These are phyloP conservation scores for Ustanciosporium gigantosporum DNA, from an alignment of 1,284 basidiomycete genomes.

Conservation along the genomic window DNA sequence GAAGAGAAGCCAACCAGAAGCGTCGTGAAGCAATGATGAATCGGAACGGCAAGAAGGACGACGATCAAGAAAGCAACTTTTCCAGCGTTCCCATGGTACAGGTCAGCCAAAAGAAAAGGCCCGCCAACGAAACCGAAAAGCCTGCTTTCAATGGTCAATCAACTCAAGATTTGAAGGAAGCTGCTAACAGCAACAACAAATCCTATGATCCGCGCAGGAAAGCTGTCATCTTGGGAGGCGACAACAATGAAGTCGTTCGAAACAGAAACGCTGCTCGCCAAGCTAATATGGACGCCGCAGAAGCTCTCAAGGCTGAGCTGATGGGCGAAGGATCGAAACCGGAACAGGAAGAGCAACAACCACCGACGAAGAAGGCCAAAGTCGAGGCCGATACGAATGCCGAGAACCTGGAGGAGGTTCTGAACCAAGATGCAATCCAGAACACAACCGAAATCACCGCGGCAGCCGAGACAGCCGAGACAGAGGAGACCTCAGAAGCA, in stretches of 20 bases:
- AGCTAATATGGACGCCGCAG: constrained; percentile 94
- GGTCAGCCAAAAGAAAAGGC: constrained; percentile 18
- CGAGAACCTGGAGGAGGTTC: background rate
- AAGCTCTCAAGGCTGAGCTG: constrained; percentile 88
- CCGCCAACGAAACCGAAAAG: constrained; percentile 26
- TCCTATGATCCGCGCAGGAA: constrained; percentile 34
- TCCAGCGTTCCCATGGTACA: constrained; percentile 24
- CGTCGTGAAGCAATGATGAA: constrained; percentile 75
- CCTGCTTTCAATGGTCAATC: constrained; percentile 37
- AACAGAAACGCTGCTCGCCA: constrained; percentile 66
- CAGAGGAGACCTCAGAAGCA: constrained; percentile 27
- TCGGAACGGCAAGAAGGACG: too few relatives aligned
- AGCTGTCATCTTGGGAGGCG: constrained; percentile 45
- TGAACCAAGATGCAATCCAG: background rate
- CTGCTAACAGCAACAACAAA: constrained; percentile 34
- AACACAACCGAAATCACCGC: constrained; percentile 2
- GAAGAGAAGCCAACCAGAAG: constrained; percentile 80
- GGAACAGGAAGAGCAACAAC: constrained; percentile 48
- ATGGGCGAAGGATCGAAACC: constrained; percentile 66
- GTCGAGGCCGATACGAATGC: constrained; percentile 5
- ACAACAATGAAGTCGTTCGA: constrained; percentile 49
- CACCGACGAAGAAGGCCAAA: constrained; percentile 23
- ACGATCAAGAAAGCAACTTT: constrained; percentile 27
- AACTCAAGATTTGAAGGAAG: constrained; percentile 49
- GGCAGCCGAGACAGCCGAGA: constrained; percentile 17